Evolutionary conservation across 2,329 filamentous ascomycete species (phyloP).

Genomic region (Diaporthe sp.): DNA sequence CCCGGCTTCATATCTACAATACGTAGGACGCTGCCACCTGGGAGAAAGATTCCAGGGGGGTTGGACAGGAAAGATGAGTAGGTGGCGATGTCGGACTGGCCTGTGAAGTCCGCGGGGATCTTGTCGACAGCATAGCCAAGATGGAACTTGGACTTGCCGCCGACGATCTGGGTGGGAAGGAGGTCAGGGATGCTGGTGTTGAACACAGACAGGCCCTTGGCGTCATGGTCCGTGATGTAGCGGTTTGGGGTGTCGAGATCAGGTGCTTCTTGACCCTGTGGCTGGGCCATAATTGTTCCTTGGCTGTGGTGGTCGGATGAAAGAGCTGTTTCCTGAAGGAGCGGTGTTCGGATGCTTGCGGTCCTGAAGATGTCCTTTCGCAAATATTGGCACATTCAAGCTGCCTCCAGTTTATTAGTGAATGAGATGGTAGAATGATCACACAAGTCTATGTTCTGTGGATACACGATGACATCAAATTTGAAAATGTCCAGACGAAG

Average conservation of each 20-base stretch:
- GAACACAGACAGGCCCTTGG: slow-evolving; percentile 41
- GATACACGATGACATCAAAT: background rate
- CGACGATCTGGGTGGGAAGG: slow-evolving; percentile 36
- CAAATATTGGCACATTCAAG: background rate
- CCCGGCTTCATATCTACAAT: slow-evolving; percentile 44
- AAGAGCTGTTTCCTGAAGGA: no score
- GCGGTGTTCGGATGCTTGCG: background rate
- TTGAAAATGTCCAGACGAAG: background rate
- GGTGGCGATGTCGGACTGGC: slow-evolving; percentile 32
- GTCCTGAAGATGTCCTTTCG: background rate
- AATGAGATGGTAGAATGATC: no score
- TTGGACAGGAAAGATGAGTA: slow-evolving; percentile 34
- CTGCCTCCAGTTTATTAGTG: background rate
- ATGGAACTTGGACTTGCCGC: slow-evolving; percentile 29
- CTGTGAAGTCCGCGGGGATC: slow-evolving; percentile 27
- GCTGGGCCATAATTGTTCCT: slow-evolving; percentile 7
- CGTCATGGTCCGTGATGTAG: slow-evolving; percentile 44
- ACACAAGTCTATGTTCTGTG: background rate
- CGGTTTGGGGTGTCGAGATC: slow-evolving; percentile 21
- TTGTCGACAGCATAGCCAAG: slow-evolving; percentile 24
- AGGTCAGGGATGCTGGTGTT: slow-evolving; percentile 35
- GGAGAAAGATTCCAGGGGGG: slow-evolving; percentile 38
- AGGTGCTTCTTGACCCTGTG: slow-evolving; percentile 13
- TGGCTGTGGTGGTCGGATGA: background rate
- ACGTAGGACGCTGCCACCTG: slow-evolving; percentile 42